Conservation (phyloP, 768 basidiomycete genomes). For the Suillus spraguei region DNA sequence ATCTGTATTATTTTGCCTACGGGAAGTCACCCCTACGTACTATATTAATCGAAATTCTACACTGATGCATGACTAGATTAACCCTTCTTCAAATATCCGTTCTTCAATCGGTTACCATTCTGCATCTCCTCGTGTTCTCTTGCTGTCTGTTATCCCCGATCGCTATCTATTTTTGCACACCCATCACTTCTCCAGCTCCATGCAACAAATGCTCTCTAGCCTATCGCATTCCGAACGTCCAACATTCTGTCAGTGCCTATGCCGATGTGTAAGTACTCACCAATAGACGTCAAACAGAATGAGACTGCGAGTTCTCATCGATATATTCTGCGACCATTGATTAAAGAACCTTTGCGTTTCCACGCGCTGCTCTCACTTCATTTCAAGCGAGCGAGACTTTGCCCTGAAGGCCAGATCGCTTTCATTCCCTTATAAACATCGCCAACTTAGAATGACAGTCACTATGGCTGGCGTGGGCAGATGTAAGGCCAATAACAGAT, state of each 20-base stretch:
- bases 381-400: constrained; percentile 21
- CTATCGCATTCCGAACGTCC: background rate
- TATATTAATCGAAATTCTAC: too few species aligned
- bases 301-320: background rate
- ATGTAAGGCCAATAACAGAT: background rate
- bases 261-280: background rate
- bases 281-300: constrained; percentile 3
- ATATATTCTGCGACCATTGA: constrained; percentile 17
- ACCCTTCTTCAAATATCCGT: background rate
- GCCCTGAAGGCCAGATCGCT: background rate
- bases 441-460: background rate
- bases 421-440: background rate
- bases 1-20: too few species aligned
- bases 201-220: background rate
- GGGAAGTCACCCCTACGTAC: too few species aligned
- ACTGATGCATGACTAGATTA: too few species aligned
- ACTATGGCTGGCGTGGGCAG: background rate
- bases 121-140: background rate
- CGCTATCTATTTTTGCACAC: background rate
- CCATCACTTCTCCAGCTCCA: background rate
- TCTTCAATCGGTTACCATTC: background rate
- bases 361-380: constrained; percentile 30
- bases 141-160: background rate
- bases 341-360: constrained; percentile 24
- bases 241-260: background rate